phyloP scores from a whole-genome alignment of 2,329 filamentous ascomycete species.

The Aspergillus texensis region DNA sequence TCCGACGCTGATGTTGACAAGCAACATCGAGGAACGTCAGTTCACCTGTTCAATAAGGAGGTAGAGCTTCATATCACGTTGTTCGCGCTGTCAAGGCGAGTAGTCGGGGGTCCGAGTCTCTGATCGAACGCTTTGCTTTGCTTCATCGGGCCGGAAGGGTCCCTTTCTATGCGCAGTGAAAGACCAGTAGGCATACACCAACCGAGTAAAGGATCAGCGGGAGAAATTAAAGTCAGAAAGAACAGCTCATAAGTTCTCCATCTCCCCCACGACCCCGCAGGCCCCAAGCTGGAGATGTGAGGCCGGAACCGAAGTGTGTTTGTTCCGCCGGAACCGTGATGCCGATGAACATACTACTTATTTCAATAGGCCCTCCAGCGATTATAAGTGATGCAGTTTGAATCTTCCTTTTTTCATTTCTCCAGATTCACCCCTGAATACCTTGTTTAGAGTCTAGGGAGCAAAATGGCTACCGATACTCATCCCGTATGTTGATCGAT shows the following conservation, averaged over 20 bases:
- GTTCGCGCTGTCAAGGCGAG: too few relatives aligned
- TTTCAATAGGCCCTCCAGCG: not conserved
- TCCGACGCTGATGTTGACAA: not conserved
- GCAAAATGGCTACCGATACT: not conserved
- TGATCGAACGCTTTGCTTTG: not conserved
- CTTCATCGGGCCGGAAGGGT: not conserved
- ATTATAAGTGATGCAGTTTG: not conserved
- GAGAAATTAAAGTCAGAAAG: not conserved
- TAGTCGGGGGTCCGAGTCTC: not conserved
- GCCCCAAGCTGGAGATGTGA: not conserved
- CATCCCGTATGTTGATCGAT: not conserved
- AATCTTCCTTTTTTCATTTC: not conserved
- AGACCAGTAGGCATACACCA: not conserved
- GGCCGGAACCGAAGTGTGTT: not conserved
- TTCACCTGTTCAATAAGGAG: not conserved
- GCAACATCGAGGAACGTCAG: not conserved
- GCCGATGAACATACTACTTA: not conserved
- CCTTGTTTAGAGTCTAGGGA: not conserved
- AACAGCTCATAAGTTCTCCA: not conserved
- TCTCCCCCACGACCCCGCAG: not conserved
- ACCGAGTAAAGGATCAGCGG: not conserved
- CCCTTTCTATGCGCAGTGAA: not conserved
- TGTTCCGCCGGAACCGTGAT: constrained; percentile 1
- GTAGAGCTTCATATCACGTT: too few relatives aligned
- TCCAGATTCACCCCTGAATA: not conserved